Base-by-base conservation (phyloP, 2,329 filamentous ascomycete species). In the Pestalotiopsis sp. region DNA sequence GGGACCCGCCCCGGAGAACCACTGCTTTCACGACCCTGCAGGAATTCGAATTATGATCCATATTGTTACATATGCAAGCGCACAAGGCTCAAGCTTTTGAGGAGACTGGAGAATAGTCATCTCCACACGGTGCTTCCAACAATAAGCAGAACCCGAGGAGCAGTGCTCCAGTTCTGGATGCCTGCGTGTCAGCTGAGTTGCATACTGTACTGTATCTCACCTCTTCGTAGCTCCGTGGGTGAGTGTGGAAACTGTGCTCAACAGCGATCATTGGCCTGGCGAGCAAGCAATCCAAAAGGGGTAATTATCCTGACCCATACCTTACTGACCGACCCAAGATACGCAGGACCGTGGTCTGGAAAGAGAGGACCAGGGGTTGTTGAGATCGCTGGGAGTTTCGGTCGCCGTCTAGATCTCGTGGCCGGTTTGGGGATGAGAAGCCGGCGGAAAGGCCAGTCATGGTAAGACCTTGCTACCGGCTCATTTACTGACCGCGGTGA, bases 231-330 rank as follows among this genome's bases (percentile, higher is more conserved):
- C 45, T 20, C 17, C 45, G 7, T 52, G 6, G 14, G 45, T 52
- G 45, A 52, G 17, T 52, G 45, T 52, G 45, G 45, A 17, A 52
- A 52, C 45, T n/a, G n/a, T 52, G 45, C 7, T 52, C 45, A 52
- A 52, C 45, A 52, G 17, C 45, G 11, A 52, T n/a, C 45, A 52
- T 52, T 52, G 45, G 45, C n/a, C 45, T 23, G 45, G 20, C 45
- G 45, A 52, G 45, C 45, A 20, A 52, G 20, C 20, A 52, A 52
- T 52, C 45, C 45, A 38, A 64, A 64, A 52, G 61, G 61, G 61
- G 61, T 23, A 27, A 25, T 45, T 31, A 41, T 36, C 20, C 31
- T 52, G 45, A 52, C 45, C 45, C 45, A 52, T 52, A 52, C 27
- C 59, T 14, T 20, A 31, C 31, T 38, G 31, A 17, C 31, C 20